Base-by-base conservation (phyloP, 2,329 filamentous ascomycete species). In the Stemphylium lycopersici region DNA sequence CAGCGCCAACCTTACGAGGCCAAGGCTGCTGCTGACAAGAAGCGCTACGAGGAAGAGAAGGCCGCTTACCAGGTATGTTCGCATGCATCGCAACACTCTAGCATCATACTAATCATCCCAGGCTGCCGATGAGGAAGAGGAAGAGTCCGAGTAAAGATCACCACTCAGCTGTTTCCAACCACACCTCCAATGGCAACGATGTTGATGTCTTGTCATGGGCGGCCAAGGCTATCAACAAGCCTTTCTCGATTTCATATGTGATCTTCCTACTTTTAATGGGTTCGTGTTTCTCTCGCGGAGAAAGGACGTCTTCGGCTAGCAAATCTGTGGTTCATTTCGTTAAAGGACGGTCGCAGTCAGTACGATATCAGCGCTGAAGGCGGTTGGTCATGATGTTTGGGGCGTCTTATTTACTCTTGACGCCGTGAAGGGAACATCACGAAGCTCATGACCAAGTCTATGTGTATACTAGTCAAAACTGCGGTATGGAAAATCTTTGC, bases 41-140 rank as follows among this genome's bases (percentile, higher is more conserved):
- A 98, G 89, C 89, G 95, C 60, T 99, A 98, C 77, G 93, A 98
- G 79, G 91, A 96, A 68, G 92, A 98, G 86, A 99, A 99, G 86
- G 88, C 89, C 66, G 90, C 86, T 64, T 99, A 77, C 60, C 62
- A 61, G 22, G 74, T 76, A 71, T 52, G 22, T 32, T 15, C 12
- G 13, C 22, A 43, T 43, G 15, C 18, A 10, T 24, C 11, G 34
- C 26, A 12, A 22, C 6, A 34, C n/a, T 12, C 26, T 33, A 7
- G 16, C 16, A 13, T 34, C 22, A 29, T 33, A 52, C 63, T 71
- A 58, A 70, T 55, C 22, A 18, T 11, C 33, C 39, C 22, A 65
- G 56, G 68, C 57, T 38, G 72, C 62, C 26, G 74, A 73, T 10
- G 75, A 76, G 42, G 75, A 76, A 37, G 75, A 77, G 24, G 75